Conservation (phyloP, 805 yeast genomes). For the Hanseniaspora thailandica region DNA sequence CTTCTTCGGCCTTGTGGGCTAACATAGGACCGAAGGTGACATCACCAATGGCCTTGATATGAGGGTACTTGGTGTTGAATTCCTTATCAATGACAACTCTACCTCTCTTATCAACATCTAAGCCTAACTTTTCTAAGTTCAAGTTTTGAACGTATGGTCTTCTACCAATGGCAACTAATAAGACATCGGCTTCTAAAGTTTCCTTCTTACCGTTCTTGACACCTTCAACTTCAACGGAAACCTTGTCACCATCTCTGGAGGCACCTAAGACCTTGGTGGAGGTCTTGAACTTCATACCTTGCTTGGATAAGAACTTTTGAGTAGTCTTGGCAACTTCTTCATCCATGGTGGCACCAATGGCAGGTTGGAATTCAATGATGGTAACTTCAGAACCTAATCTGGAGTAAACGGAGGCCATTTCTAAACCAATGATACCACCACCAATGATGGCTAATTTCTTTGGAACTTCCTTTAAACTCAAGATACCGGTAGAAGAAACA, state of each 20-base stretch:
- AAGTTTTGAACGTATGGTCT: constrained; percentile 91
- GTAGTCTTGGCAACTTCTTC: constrained; percentile 82
- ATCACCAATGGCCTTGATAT: constrained; percentile 96
- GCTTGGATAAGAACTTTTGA: constrained; percentile 83
- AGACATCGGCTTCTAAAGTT: constrained; percentile 75
- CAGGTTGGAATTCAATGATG: constrained; percentile 75
- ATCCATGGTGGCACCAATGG: constrained; percentile 98
- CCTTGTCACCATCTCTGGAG: constrained; percentile 76
- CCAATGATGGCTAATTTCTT: constrained; percentile 87
- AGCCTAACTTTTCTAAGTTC: constrained; percentile 74
- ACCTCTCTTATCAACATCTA: constrained; percentile 85
- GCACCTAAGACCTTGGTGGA: constrained; percentile 86
- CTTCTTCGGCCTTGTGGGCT: constrained; percentile 99
- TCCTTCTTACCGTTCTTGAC: constrained; percentile 76
- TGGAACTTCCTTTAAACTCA: constrained; percentile 78
- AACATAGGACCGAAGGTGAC: constrained; percentile 98
- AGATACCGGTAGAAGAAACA: constrained; percentile 88
- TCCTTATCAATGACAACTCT: constrained; percentile 88
- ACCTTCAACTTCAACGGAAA: constrained; percentile 77
- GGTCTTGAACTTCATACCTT: constrained; percentile 85
- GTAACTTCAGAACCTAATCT: constrained; percentile 94
- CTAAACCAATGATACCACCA: constrained; percentile 98
- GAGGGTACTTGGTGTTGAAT: constrained; percentile 82
- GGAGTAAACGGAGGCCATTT: constrained; percentile 97
- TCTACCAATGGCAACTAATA: constrained; percentile 96